These are phyloP conservation scores for Smallanthus sonchifolius DNA, from an alignment of 129 eudicot species.

Conservation along the genomic window DNA sequence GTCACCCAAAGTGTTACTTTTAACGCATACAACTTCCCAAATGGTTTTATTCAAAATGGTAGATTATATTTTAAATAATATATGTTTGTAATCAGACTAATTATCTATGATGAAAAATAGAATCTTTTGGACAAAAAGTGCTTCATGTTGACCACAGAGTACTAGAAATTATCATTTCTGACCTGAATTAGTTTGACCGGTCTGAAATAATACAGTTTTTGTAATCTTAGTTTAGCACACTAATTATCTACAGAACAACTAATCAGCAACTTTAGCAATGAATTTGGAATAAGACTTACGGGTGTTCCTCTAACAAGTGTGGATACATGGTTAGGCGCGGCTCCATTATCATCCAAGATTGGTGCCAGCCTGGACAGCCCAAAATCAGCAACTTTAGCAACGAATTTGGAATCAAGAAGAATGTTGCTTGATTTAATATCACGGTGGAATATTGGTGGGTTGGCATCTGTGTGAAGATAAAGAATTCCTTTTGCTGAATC, in stretches of 20 bases:
- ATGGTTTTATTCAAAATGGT: not conserved
- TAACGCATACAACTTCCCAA: not conserved
- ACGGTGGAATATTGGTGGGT: conserved; percentile 84
- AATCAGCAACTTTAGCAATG: too few species aligned
- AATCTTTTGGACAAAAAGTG: not conserved
- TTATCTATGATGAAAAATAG: not conserved
- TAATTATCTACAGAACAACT: too few species aligned
- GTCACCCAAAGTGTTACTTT: not conserved
- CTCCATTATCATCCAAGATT: conserved; percentile 48
- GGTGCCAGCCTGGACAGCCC: conserved; percentile 96
- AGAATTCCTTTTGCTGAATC: conserved; percentile 81
- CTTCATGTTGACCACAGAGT: not conserved
- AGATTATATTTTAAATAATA: not conserved
- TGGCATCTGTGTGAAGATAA: conserved; percentile 88
- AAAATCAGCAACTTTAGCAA: conserved; percentile 92
- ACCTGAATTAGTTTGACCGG: not conserved
- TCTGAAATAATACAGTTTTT: too few species aligned
- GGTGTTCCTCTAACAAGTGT: conserved; percentile 90
- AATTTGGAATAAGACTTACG: conserved; percentile 35
- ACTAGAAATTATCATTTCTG: not conserved
- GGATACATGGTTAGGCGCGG: conserved; percentile 50
- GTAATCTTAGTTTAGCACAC: too few species aligned
- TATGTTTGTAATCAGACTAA: not conserved
- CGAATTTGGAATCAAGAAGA: conserved; percentile 66
- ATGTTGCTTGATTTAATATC: conserved; percentile 93